Conservation (phyloP, 2,329 filamentous ascomycete species). For the Colletotrichum eleusines region DNA sequence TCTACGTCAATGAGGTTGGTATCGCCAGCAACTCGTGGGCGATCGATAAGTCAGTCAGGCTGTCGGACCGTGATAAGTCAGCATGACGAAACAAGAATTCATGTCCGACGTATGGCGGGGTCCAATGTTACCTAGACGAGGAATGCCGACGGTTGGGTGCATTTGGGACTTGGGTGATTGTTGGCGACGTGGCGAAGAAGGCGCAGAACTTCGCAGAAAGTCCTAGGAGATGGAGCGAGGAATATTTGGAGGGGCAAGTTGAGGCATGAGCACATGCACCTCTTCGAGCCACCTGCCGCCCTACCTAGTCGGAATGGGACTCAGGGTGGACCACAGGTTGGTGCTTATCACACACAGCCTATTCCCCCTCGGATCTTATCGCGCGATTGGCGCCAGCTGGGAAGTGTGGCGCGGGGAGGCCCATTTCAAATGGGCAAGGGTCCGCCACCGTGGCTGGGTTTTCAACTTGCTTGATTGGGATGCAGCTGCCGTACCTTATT, state of each 20-base stretch:
- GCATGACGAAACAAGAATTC: constrained; percentile 42
- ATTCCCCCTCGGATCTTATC: constrained; percentile 22
- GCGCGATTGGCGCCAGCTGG: constrained; percentile 37
- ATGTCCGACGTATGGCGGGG: constrained; percentile 37
- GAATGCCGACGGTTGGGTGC: constrained; percentile 4
- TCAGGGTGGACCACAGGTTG: constrained; percentile 7
- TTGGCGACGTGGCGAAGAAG: constrained; percentile 15
- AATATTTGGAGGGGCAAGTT: constrained; percentile 40
- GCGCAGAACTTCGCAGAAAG: constrained; percentile 11
- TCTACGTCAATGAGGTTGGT: constrained; percentile 32
- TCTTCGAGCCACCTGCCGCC: constrained; percentile 26
- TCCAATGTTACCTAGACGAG: constrained; percentile 31
- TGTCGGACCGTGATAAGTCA: constrained; percentile 39
- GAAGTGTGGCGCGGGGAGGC: constrained; percentile 25
- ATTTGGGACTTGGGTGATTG: constrained; percentile 2
- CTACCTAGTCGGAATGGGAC: constrained; percentile 7
- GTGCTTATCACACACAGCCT: constrained; percentile 32
- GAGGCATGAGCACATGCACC: constrained; percentile 41
- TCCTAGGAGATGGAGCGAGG: constrained; percentile 11
- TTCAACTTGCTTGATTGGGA: constrained; percentile 19
- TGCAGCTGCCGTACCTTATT: neutral
- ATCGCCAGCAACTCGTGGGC: constrained; percentile 34
- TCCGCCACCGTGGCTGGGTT: constrained; percentile 38
- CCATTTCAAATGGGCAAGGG: neutral
- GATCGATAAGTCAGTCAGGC: constrained; percentile 36